Percentiles rank a stretch among this genome's conserved stretches.
Conservation (phyloP, 1,284 basidiomycete species). For the Rhodotorula sp. region DNA sequence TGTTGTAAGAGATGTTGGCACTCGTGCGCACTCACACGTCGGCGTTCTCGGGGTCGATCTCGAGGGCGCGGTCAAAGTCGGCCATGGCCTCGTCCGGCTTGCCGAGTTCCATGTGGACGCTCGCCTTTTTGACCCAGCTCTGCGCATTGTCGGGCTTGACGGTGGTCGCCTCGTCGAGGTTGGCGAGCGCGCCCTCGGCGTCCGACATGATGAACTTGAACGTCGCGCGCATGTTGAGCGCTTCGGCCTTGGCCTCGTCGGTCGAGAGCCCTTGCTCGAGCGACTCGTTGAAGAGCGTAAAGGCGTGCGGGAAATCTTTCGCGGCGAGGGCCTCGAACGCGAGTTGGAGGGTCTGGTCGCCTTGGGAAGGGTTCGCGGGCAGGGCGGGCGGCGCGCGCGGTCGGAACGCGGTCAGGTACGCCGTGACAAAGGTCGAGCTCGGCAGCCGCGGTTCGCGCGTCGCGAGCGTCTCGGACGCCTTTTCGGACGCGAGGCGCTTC, state of each 20-base stretch:
- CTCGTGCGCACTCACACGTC: slow-evolving; percentile 54
- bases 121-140: slow-evolving; percentile 94
- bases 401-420: slow-evolving; percentile 94
- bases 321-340: slow-evolving; percentile 81
- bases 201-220: slow-evolving; percentile 95
- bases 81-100: slow-evolving; percentile 72
- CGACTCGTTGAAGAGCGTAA: slow-evolving; percentile 78
- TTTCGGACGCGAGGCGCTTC: slow-evolving; percentile 73
- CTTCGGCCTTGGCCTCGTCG: slow-evolving; percentile 74
- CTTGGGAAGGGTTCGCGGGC: slow-evolving; percentile 71
- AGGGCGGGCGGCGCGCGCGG: slow-evolving; percentile 67
- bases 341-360: slow-evolving; percentile 78
- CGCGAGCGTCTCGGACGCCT: slow-evolving; percentile 68
- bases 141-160: slow-evolving; percentile 74
- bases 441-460: slow-evolving; percentile 79
- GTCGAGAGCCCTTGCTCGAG: slow-evolving; percentile 79
- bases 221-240: slow-evolving; percentile 89
- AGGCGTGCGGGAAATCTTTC: slow-evolving; percentile 80
- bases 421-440: slow-evolving; percentile 82
- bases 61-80: slow-evolving; percentile 87
- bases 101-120: slow-evolving; percentile 94
- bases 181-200: slow-evolving; percentile 76
- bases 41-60: slow-evolving; percentile 77
- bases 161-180: slow-evolving; percentile 74
- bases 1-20: not conserved